These are phyloP conservation scores for Lentinula edodes DNA, from an alignment of 768 basidiomycete species.

Conservation along the genomic window DNA sequence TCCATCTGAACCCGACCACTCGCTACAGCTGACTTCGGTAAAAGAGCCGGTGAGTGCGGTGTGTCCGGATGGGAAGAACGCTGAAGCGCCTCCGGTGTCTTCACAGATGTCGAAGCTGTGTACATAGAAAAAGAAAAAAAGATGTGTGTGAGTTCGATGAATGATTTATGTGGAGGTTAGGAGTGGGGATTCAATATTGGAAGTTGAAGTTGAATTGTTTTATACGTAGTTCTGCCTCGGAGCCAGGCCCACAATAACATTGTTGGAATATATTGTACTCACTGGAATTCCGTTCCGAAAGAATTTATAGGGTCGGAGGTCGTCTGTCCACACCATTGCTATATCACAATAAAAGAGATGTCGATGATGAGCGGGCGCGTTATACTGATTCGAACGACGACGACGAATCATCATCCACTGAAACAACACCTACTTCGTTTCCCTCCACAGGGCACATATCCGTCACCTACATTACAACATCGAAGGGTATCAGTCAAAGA, in stretches of 20 bases:
- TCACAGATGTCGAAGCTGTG: conserved; percentile 56
- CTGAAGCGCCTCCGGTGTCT: conserved; percentile 45
- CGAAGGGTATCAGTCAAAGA: neutral
- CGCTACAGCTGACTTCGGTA: conserved; percentile 49
- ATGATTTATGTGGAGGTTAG: too few relatives aligned
- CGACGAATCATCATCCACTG: too few relatives aligned
- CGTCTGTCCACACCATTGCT: conserved; percentile 53
- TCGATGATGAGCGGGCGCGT: neutral
- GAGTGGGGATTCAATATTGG: too few relatives aligned
- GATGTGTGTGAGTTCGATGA: too few relatives aligned
- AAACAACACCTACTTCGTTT: conserved; percentile 28
- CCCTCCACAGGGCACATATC: conserved; percentile 40
- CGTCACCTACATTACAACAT: conserved; percentile 18
- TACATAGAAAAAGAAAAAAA: too few relatives aligned
- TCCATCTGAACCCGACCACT: conserved; percentile 54
- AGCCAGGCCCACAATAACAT: too few relatives aligned
- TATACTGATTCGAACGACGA: too few relatives aligned
- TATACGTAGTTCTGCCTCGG: too few relatives aligned
- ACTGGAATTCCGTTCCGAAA: conserved; percentile 45
- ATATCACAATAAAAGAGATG: neutral
- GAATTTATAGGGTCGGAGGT: conserved; percentile 34
- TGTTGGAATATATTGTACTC: too few relatives aligned
- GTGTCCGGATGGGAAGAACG: conserved; percentile 55
- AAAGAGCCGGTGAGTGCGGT: conserved; percentile 49
- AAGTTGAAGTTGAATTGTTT: too few relatives aligned